Conservation (phyloP, 768 basidiomycete species). For the Neoboletus magnificus region DNA sequence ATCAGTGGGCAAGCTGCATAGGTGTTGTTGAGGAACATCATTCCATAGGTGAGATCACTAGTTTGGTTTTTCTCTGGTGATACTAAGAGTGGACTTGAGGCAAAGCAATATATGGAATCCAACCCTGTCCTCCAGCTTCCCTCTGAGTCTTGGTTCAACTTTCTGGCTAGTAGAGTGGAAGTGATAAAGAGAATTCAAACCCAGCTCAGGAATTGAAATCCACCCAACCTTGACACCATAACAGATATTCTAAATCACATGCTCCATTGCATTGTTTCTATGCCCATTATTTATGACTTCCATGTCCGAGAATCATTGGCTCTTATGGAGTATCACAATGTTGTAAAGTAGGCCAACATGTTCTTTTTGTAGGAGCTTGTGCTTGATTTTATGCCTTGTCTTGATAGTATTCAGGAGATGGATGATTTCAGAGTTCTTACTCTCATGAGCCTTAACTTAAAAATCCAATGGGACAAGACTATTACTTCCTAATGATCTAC, state of each 20-base stretch:
- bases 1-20: constrained; percentile 4
- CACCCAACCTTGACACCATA: too few species aligned
- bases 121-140: constrained; percentile 2
- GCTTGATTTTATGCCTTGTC: too few species aligned
- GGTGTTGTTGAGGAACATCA: background rate
- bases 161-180: background rate
- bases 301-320: constrained; percentile 6
- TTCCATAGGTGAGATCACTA: background rate
- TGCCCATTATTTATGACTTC: constrained; percentile 1
- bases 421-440: too few species aligned
- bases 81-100: background rate
- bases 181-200: constrained; percentile 4
- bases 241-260: too few species aligned
- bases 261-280: background rate
- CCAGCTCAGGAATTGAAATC: background rate
- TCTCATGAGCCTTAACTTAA: background rate
- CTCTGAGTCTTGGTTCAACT: constrained; percentile 1
- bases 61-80: too few species aligned
- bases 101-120: background rate
- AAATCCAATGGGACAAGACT: fast-evolving
- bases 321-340: too few species aligned
- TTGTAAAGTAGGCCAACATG: too few species aligned
- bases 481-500: too few species aligned
- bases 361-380: too few species aligned
- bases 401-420: too few species aligned